Percentiles rank a stretch among this genome's conserved stretches.
Conservation (phyloP, 441 rosid genomes). For the Bocquillonia castaneifolia region DNA sequence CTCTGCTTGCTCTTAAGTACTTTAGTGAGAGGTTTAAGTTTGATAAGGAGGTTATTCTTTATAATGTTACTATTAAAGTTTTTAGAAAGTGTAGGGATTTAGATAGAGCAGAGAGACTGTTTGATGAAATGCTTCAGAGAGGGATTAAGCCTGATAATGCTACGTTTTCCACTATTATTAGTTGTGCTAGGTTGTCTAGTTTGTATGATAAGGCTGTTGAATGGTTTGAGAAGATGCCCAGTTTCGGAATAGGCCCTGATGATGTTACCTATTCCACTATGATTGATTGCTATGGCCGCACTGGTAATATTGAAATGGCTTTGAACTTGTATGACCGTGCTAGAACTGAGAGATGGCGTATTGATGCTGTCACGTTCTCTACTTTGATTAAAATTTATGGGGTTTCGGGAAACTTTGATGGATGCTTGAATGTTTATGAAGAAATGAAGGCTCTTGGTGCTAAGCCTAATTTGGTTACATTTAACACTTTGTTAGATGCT, state of each 20-base stretch:
- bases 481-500: conserved; percentile 71
- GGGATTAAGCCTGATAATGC: conserved; percentile 70
- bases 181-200: conserved; percentile 61
- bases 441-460: conserved; percentile 82
- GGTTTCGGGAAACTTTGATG: conserved; percentile 58
- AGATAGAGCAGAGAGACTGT: conserved; percentile 60
- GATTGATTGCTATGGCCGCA: conserved; percentile 79
- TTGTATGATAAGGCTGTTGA: conserved; percentile 62
- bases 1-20: conserved; percentile 44
- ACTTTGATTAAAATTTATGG: conserved; percentile 74
- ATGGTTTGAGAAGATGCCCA: conserved; percentile 85
- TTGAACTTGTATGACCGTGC: conserved; percentile 83
- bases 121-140: conserved; percentile 63
- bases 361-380: conserved; percentile 55
- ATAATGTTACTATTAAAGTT: conserved; percentile 77
- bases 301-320: conserved; percentile 69
- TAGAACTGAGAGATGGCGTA: conserved; percentile 75
- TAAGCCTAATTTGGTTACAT: conserved; percentile 60
- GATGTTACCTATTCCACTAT: conserved; percentile 55
- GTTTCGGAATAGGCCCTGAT: conserved; percentile 61
- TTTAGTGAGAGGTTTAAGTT: conserved; percentile 43
- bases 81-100: conserved; percentile 63
- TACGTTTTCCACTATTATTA: conserved; percentile 69
- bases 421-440: conserved; percentile 84
- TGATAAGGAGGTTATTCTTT: conserved; percentile 51